These are phyloP conservation scores for Pisolithus marmoratus DNA, from an alignment of 768 basidiomycete species.

Conservation along the genomic window DNA sequence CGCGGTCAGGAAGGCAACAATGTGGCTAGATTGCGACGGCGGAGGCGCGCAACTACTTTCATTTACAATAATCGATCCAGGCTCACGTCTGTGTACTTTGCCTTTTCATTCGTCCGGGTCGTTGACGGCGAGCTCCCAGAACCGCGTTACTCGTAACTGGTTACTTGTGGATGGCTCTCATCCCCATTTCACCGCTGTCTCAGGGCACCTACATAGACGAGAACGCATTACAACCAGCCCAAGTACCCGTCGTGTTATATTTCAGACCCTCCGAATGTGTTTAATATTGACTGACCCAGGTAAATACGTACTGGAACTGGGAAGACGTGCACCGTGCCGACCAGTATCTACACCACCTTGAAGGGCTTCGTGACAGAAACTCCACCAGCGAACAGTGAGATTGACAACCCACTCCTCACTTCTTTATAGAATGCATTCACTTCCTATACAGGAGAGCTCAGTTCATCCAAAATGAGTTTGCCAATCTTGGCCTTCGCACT, in stretches of 20 bases:
- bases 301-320: slow-evolving; percentile 91
- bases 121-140: slow-evolving; percentile 33
- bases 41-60: slow-evolving; percentile 30
- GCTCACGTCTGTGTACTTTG: slow-evolving; percentile 19
- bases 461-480: slow-evolving; percentile 59
- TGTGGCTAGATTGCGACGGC: slow-evolving; percentile 40
- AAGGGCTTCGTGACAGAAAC: slow-evolving; percentile 55
- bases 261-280: neutral
- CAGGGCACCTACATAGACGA: slow-evolving; percentile 84
- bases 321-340: slow-evolving; percentile 85
- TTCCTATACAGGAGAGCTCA: slow-evolving; percentile 50
- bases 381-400: slow-evolving; percentile 68
- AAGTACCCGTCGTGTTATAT: slow-evolving; percentile 42
- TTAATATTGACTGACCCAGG: slow-evolving; percentile 41
- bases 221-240: slow-evolving; percentile 90
- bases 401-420: slow-evolving; percentile 1
- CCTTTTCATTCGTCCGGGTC: slow-evolving; percentile 1
- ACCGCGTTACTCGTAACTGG: slow-evolving; percentile 54
- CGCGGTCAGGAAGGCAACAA: slow-evolving; percentile 25
- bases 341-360: slow-evolving; percentile 65
- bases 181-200: slow-evolving; percentile 64
- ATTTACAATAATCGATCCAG: slow-evolving; percentile 30
- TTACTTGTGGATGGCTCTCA: slow-evolving; percentile 75
- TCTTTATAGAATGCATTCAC: neutral
- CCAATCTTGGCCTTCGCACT: slow-evolving; percentile 66